These are phyloP conservation scores for Tilletia walkeri DNA, from an alignment of 1,284 basidiomycete species.

Conservation along the genomic window DNA sequence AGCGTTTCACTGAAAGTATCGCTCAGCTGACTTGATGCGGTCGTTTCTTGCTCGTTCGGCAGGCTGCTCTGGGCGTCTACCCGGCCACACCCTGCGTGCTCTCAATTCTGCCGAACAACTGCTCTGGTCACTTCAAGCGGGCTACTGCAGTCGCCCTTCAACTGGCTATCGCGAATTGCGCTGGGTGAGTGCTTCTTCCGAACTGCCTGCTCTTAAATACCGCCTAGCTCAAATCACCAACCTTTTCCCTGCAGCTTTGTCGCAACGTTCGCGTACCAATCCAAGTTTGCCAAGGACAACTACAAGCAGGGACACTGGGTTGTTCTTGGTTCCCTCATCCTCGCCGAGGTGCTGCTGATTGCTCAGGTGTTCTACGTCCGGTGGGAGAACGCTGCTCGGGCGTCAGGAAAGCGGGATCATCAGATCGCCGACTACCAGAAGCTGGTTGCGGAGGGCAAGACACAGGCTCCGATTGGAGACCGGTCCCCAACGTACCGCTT, in stretches of 20 bases:
- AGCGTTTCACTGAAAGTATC: too few species aligned
- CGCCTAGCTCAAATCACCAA: background rate
- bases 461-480: conserved; percentile 42
- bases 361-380: conserved; percentile 37
- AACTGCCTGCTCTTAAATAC: background rate
- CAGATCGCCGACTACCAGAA: conserved; percentile 33
- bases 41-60: background rate
- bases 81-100: conserved; percentile 47
- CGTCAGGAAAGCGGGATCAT: conserved; percentile 33
- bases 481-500: conserved; percentile 34
- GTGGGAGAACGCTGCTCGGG: conserved; percentile 38
- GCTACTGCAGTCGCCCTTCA: conserved; percentile 54
- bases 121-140: conserved; percentile 46
- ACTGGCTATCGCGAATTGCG: conserved; percentile 54
- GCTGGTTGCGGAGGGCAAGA: conserved; percentile 35
- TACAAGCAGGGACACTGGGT: conserved; percentile 51
- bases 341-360: conserved; percentile 48
- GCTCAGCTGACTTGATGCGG: background rate
- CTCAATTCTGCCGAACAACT: conserved; percentile 46
- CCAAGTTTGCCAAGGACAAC: conserved; percentile 35
- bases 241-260: conserved; percentile 34
- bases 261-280: conserved; percentile 52
- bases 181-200: conserved; percentile 20
- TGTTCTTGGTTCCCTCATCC: conserved; percentile 46
- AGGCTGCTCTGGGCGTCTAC: conserved; percentile 43